Evolutionary conservation across 2,329 filamentous ascomycete species (phyloP).

Genomic region (Beauveria bassiana): DNA sequence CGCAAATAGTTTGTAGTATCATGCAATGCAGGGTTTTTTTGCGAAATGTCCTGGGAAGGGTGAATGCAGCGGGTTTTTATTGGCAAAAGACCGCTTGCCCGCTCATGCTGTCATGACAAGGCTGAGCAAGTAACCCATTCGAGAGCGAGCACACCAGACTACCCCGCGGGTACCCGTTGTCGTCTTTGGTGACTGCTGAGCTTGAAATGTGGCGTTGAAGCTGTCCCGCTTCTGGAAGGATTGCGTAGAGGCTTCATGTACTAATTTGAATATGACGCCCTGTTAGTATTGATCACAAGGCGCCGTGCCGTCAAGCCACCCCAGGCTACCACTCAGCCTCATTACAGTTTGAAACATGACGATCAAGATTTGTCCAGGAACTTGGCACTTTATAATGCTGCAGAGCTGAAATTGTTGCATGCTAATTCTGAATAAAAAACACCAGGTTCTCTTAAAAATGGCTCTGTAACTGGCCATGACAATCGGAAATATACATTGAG

Average conservation of each 20-base stretch:
- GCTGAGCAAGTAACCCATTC: too few species aligned
- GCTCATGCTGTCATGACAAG: too few species aligned
- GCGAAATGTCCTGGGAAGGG: background rate
- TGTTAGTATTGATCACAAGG: background rate
- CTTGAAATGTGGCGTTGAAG: background rate
- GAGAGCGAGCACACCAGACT: too few species aligned
- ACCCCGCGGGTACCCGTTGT: too few species aligned
- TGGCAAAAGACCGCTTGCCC: background rate
- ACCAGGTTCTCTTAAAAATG: too few species aligned
- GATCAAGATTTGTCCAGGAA: background rate
- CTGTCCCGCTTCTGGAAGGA: background rate
- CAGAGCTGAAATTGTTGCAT: background rate
- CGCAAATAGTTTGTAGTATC: background rate
- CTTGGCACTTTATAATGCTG: background rate
- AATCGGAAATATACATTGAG: background rate
- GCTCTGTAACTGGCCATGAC: background rate
- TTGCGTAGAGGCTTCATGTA: background rate
- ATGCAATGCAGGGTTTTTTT: background rate
- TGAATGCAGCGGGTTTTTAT: background rate
- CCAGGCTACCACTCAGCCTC: background rate
- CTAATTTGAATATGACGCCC: background rate
- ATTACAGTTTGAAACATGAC: background rate
- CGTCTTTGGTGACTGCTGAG: background rate
- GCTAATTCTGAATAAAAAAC: too few species aligned
- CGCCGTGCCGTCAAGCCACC: background rate